A percentile compares a stretch with the other conserved stretches of the same genome.
Evolutionary conservation across 1,139 yeast species (phyloP).

Genomic region (Kodamaea anthophila): DNA sequence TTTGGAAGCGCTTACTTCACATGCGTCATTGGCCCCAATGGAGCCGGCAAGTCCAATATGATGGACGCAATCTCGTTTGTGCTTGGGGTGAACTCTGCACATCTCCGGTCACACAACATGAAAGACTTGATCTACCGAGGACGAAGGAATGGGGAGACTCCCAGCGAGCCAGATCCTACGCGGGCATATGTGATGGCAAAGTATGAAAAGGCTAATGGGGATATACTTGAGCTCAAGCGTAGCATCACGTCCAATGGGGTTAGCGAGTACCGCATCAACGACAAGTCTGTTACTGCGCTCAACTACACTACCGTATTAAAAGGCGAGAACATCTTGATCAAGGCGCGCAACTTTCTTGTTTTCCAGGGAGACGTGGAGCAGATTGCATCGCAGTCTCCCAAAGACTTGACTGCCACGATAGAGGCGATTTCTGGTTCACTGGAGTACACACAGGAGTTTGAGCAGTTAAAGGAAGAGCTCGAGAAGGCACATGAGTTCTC

Average conservation of each 20-base stretch:
- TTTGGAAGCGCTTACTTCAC: slow-evolving; percentile 82
- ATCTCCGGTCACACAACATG: slow-evolving; percentile 68
- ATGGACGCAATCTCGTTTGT: slow-evolving; percentile 98
- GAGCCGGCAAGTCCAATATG: slow-evolving; percentile 95
- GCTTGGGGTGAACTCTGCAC: slow-evolving; percentile 74
- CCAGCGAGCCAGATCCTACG: slow-evolving; percentile 38
- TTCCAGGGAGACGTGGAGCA: slow-evolving; percentile 97
- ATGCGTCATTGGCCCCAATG: slow-evolving; percentile 95
- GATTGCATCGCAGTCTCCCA: slow-evolving; percentile 82
- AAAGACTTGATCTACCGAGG: slow-evolving; percentile 82
- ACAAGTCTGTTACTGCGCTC: slow-evolving; percentile 51
- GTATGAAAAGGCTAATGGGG: slow-evolving; percentile 60
- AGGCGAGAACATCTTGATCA: slow-evolving; percentile 77
- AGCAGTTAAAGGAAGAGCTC: slow-evolving; percentile 55
- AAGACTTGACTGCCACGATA: slow-evolving; percentile 64
- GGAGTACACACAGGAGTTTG: slow-evolving; percentile 64
- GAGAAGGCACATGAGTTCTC: slow-evolving; percentile 65
- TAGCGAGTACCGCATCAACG: slow-evolving; percentile 68
- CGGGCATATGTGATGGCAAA: slow-evolving; percentile 78
- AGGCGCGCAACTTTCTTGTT: slow-evolving; percentile 87
- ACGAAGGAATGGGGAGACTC: slow-evolving; percentile 22
- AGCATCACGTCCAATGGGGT: slow-evolving; percentile 50
- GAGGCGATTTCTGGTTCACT: slow-evolving; percentile 83
- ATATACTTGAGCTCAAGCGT: slow-evolving; percentile 47
- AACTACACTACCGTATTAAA: slow-evolving; percentile 65